Percentiles rank a stretch among this genome's conserved stretches.
These are phyloP conservation scores for Leccinum sublutescens DNA, from an alignment of 768 basidiomycete genomes.

Conservation along the genomic window DNA sequence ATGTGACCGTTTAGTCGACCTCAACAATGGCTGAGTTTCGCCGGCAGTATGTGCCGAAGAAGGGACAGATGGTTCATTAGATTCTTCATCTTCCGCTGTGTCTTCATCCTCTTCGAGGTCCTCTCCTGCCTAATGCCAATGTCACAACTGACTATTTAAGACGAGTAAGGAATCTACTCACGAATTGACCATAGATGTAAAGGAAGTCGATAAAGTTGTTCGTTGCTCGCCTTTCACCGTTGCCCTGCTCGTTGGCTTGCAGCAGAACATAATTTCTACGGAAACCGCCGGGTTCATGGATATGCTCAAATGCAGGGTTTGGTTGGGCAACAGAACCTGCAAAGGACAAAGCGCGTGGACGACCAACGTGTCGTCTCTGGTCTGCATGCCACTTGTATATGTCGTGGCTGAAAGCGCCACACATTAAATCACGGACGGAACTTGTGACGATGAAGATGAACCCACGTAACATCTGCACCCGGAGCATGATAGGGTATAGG, in stretches of 20 bases:
- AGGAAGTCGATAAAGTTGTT: conserved; percentile 95
- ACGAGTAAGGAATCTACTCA: conserved; percentile 41
- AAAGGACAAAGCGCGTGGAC: conserved; percentile 71
- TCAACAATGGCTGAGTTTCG: conserved; percentile 61
- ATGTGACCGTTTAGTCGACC: conserved; percentile 37
- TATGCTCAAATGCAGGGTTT: conserved; percentile 85
- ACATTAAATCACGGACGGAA: conserved; percentile 17
- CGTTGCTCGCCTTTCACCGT: conserved; percentile 58
- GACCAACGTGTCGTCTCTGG: conserved; percentile 55
- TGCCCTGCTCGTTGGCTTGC: conserved; percentile 65
- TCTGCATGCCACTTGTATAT: conserved; percentile 96
- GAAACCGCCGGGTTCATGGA: conserved; percentile 95
- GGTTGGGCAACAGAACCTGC: conserved; percentile 49
- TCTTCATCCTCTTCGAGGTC: conserved; percentile 87
- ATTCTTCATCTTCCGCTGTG: conserved; percentile 56
- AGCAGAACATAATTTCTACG: conserved; percentile 82
- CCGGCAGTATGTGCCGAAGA: conserved; percentile 12
- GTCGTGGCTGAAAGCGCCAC: conserved; percentile 56
- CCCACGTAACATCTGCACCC: conserved; percentile 92
- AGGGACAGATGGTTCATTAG: conserved; percentile 27
- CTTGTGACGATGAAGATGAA: conserved; percentile 18
- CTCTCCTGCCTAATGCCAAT: conserved; percentile 70
- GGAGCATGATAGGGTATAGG: conserved; percentile 86
- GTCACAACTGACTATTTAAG: not conserved
- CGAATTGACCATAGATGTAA: conserved; percentile 94